Evolutionary conservation across 257 asterid genomes (phyloP).

Genomic region (Ocimum tenuiflorum): DNA sequence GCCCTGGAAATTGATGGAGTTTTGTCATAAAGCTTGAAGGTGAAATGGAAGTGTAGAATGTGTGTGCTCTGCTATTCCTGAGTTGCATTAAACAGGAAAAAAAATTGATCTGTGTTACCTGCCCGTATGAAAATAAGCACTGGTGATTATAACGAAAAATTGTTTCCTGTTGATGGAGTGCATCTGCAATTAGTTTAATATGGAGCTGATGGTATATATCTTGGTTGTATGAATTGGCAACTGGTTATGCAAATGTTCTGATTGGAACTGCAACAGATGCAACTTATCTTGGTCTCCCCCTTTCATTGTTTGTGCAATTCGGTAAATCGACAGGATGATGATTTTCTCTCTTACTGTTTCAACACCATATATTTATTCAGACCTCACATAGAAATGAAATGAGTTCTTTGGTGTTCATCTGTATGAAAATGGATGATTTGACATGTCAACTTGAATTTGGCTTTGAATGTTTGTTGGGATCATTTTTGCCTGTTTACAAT

Average conservation of each 20-base stretch:
- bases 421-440: too few relatives aligned
- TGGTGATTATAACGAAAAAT: conserved; percentile 32
- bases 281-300: background rate
- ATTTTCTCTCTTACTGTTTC: too few relatives aligned
- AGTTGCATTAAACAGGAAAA: conserved; percentile 11
- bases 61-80: conserved; percentile 7
- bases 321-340: background rate
- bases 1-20: conserved; percentile 34
- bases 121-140: background rate
- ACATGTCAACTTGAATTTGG: too few relatives aligned
- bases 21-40: conserved; percentile 9
- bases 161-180: background rate
- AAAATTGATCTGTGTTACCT: background rate
- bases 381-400: too few relatives aligned
- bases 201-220: background rate
- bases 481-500: too few relatives aligned
- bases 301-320: background rate
- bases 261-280: background rate
- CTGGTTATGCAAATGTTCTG: background rate
- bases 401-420: too few relatives aligned
- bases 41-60: background rate
- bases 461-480: too few relatives aligned
- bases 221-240: conserved; percentile 4
- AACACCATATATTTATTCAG: too few relatives aligned
- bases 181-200: background rate